Evolutionary conservation across 768 basidiomycete species (phyloP), one percentile per base, ranked within the genome.

Genomic region (Phylloporus sp.): DNA sequence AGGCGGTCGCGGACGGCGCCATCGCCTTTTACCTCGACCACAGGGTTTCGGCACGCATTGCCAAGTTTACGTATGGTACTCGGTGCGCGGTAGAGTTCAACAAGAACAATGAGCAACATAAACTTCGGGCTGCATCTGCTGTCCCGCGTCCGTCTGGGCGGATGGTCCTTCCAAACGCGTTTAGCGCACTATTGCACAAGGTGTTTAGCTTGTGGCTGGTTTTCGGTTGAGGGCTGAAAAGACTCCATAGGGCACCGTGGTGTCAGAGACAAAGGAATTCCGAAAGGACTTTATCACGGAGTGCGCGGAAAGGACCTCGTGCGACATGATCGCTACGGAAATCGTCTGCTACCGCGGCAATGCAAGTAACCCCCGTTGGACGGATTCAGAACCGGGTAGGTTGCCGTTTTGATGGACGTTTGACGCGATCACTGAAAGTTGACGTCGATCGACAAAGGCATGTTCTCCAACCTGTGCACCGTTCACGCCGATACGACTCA

Each of bases 1-100:
- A 74, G 44, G 75, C 74, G 0, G 74, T 76, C 11, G 69, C 75
- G 4, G 71, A 74, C 17, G 74, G 74, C 1, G 74, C 71, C 11
- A 48, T 74, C 9, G 68, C 68, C 0, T 76, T 69, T 49, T 74
- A 70, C 48, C 59, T 74, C 10, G 71, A 76, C 48, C 71, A 71
- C 43, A 64, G 59, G 22, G 74, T 75, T 18, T 61, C 57, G 1
- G 64, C 64, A 15, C 65, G 75, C 9, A 62, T 72, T 5, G 56
- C 71, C 8, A 74, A 66, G 43, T 63, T 59, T 35, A 61, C 70
- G 27, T 75, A 75, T 27, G 74, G 73, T 3, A 63, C 54, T 28
- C 54, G 62, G 17, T 65, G 65, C 14, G 58, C 60, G 6, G 44
- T 62, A 11, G 57, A 57, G 42, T 67, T 64, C 35, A 54, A 69